Evolutionary conservation across 345 rosid genomes (phyloP), one percentile per base, ranked within the genome.

Genomic region (Erucastrum elatum): DNA sequence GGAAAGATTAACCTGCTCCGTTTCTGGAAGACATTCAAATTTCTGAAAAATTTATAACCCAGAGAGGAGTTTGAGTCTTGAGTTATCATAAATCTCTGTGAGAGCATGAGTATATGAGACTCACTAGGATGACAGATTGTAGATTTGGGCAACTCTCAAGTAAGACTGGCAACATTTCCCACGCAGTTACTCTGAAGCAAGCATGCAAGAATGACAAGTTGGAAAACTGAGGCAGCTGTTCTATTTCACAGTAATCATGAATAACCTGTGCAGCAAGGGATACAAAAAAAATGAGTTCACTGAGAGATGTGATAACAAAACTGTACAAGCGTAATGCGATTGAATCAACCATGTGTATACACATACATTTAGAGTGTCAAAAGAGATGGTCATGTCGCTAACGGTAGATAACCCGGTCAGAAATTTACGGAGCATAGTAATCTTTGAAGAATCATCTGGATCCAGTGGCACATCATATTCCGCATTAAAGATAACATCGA

Each of bases 131-230:
- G 15, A 17, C 8, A 39, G 29, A 65, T 53, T 46, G 53, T 59
- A 78, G 72, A 66, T 58, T 78, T 31, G 80, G 80, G 21, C 67
- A 80, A 75, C 63, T 68, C 56, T 58, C 63, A 29, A 80, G 76
- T 0, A 80, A 70, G 39, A 21, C 12, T 53, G 76, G 80, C 68
- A 80, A 35, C 76, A 69, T 39, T 26, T 21, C 21, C 21, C 21
- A 21, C 21, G 21, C 21, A 21, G 21, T 21, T 21, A 21, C 21
- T 21, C 21, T 21, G 21, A 21, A 21, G 21, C 21, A 21, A 21
- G 21, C 31, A 29, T 29, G 31, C 31, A 29, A 29, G 31, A 2
- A 29, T 2, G 3, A 29, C 31, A 29, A 29, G 31, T 29, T 29
- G 31, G 31, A 29, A 4, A 29, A 29, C 4, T 29, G 3, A 29